Conservation (phyloP, 768 basidiomycete genomes). For the Russula sp. region DNA sequence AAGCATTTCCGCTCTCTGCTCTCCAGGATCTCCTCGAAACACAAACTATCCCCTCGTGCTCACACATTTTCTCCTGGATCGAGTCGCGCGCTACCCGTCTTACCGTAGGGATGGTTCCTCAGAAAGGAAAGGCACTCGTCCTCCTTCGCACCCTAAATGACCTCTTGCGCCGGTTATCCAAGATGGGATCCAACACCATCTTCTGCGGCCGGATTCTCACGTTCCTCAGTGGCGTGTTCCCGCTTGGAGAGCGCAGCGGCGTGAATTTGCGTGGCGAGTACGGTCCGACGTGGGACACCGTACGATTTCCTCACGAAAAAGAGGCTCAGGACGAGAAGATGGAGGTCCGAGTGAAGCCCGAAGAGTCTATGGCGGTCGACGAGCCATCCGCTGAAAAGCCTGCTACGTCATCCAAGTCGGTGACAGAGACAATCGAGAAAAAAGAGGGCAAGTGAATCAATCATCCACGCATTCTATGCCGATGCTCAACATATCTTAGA, state of each 20-base stretch:
- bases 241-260: slow-evolving; percentile 82
- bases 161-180: slow-evolving; percentile 77
- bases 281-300: slow-evolving; percentile 71
- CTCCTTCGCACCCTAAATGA: slow-evolving; percentile 84
- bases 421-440: slow-evolving; percentile 42
- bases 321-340: slow-evolving; percentile 28
- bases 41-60: slow-evolving; percentile 80
- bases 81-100: slow-evolving; percentile 64
- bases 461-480: background rate
- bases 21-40: slow-evolving; percentile 81
- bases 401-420: slow-evolving; percentile 14
- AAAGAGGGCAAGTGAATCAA: slow-evolving; percentile 47
- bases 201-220: slow-evolving; percentile 88
- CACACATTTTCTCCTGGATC: slow-evolving; percentile 85
- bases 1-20: slow-evolving; percentile 62
- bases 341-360: slow-evolving; percentile 31
- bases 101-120: slow-evolving; percentile 73
- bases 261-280: slow-evolving; percentile 90
- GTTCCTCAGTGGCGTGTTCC: slow-evolving; percentile 81
- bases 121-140: slow-evolving; percentile 83
- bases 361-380: slow-evolving; percentile 63
- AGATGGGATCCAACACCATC: slow-evolving; percentile 76
- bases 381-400: slow-evolving; percentile 27
- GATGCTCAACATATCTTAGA: slow-evolving; percentile 37
- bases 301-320: slow-evolving; percentile 37